These are phyloP conservation scores for Hirsutella rhossiliensis DNA, from an alignment of 2,329 filamentous ascomycete species.

Conservation along the genomic window DNA sequence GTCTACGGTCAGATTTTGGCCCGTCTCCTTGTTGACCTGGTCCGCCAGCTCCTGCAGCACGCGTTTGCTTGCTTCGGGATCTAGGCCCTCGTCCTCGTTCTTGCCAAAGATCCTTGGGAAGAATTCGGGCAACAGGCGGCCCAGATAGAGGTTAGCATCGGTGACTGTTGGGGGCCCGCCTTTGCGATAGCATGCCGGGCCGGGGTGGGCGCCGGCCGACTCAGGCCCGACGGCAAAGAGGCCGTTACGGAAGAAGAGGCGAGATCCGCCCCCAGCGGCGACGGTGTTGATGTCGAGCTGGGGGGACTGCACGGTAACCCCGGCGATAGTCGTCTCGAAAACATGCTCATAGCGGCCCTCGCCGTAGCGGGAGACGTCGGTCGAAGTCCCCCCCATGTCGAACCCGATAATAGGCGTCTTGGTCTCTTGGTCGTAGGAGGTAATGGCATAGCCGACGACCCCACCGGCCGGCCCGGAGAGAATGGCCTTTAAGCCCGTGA, in stretches of 20 bases:
- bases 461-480: constrained; percentile 66
- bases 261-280: constrained; percentile 61
- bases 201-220: constrained; percentile 57
- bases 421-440: constrained; percentile 56
- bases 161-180: constrained; percentile 60
- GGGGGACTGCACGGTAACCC: constrained; percentile 66
- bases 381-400: constrained; percentile 61
- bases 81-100: constrained; percentile 19
- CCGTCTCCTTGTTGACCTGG: constrained; percentile 25
- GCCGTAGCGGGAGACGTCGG: constrained; percentile 59
- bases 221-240: constrained; percentile 64
- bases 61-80: constrained; percentile 27
- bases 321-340: constrained; percentile 68
- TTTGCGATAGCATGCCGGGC: constrained; percentile 63
- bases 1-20: constrained; percentile 12
- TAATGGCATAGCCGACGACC: constrained; percentile 64
- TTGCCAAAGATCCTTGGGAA: constrained; percentile 49
- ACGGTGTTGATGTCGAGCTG: constrained; percentile 77
- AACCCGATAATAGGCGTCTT: constrained; percentile 64
- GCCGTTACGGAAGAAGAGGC: constrained; percentile 59
- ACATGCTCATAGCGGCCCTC: constrained; percentile 26
- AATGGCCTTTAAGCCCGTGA: constrained; percentile 58
- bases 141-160: constrained; percentile 59
- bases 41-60: constrained; percentile 22
- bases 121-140: constrained; percentile 47